phyloP scores from a whole-genome alignment of 2,329 filamentous ascomycete species.

The Cephalotrichum gorgonifer region DNA sequence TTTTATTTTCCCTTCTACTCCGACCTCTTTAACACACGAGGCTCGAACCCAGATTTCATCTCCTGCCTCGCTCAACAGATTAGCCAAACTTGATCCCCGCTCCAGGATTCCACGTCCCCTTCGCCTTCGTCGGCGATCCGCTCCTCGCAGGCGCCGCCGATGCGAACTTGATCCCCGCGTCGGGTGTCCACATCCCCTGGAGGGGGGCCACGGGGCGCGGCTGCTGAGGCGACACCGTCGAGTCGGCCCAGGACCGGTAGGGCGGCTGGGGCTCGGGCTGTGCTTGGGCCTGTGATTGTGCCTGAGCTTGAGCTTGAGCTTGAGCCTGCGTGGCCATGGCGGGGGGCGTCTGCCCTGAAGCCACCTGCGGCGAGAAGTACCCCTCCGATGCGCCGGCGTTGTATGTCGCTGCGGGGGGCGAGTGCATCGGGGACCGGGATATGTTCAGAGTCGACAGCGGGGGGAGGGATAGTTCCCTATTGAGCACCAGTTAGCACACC shows the following conservation, averaged over 20 bases:
- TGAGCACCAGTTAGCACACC: slow-evolving; percentile 6
- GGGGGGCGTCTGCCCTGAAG: too few relatives aligned
- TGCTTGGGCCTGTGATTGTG: too few relatives aligned
- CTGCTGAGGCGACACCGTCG: slow-evolving; percentile 45
- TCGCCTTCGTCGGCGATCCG: not conserved
- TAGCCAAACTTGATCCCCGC: slow-evolving; percentile 4
- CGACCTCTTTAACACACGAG: too few relatives aligned
- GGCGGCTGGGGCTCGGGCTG: slow-evolving; percentile 20
- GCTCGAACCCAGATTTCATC: too few relatives aligned
- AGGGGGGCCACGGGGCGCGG: slow-evolving; percentile 33
- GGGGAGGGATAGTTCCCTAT: slow-evolving; percentile 41
- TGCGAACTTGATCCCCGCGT: slow-evolving; percentile 71
- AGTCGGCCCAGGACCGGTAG: slow-evolving; percentile 47
- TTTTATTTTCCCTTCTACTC: too few relatives aligned
- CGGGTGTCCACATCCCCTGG: slow-evolving; percentile 62
- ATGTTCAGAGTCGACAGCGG: slow-evolving; percentile 33
- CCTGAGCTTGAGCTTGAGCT: too few relatives aligned
- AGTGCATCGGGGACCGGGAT: slow-evolving; percentile 17
- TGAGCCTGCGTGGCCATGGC: too few relatives aligned
- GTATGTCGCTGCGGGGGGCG: slow-evolving; percentile 7
- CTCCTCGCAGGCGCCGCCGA: not conserved
- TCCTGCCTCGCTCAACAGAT: not conserved
- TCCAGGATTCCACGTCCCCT: slow-evolving; percentile 4
- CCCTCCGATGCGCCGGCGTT: slow-evolving; percentile 9
- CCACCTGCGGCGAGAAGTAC: slow-evolving; percentile 8